Base-by-base conservation (phyloP, 2,329 filamentous ascomycete genomes). In the Plectosphaerella plurivora region DNA sequence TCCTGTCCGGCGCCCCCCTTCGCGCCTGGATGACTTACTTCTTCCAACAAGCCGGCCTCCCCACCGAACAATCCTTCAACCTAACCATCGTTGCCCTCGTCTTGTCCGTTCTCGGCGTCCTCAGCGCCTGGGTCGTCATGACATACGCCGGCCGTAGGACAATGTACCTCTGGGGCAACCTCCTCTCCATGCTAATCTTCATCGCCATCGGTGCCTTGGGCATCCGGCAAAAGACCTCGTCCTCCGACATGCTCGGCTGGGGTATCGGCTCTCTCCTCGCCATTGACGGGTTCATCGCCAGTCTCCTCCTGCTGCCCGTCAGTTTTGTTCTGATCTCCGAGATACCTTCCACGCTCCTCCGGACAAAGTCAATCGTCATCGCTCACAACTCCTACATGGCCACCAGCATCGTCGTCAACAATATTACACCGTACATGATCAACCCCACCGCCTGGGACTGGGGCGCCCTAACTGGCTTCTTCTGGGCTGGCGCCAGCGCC, bases 11-110 rank as follows among this genome's bases (percentile, higher is more conserved):
- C 45, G 75, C 76, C 52, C 73, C 75, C 2, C 77, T 82, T 60
- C 77, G 76, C 18, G 71, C 72, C 49, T 81, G 78, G 59, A 76
- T 75, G 2, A 76, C 76, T 9, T 79, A 81, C 57, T 65, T 71
- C 53, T 75, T 80, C 53, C 66, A 76, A 53, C 74, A 79, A 60
- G 77, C 74, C 4, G 77, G 77, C 7, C 63, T 81, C 20, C 57
- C 58, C 4, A 60, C 67, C 11, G 61, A 59, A 8, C 66, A 68
- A 28, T 67, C 77, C 1, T 78, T 76, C 51, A 65, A 69, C 35
- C 75, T 80, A 51, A 72, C 74, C 4, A 65, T 79, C 57, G 76
- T 68, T 42, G 52, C 42, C 3, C 66, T 78, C 33, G 70, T 65
- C 6, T 74, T 71, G 51, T 72, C 74, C 53, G 57, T 67, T 1